Conservation (phyloP, 371 early-diverging fungal genomes). For the Mortierella sp. region DNA sequence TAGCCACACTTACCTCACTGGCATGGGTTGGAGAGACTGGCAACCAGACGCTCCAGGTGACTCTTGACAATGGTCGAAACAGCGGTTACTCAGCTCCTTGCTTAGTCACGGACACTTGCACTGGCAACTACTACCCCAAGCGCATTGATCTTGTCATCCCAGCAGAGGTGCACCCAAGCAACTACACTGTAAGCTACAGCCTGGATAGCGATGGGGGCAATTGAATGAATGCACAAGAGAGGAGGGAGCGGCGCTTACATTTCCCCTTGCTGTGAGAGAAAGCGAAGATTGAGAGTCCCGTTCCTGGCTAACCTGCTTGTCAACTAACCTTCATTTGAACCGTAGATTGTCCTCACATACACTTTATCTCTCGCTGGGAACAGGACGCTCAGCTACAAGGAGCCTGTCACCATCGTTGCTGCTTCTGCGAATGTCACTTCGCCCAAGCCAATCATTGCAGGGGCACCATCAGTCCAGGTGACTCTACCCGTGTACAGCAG, state of each 20-base stretch:
- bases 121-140: conserved; percentile 40
- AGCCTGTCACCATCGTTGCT: conserved; percentile 29
- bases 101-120: conserved; percentile 24
- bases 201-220: too few relatives aligned
- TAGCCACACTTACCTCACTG: conserved; percentile 37
- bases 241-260: too few relatives aligned
- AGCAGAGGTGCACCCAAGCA: conserved; percentile 18
- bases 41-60: conserved; percentile 42
- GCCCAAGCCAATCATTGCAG: conserved; percentile 5
- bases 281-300: neutral
- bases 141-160: conserved; percentile 40
- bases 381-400: conserved; percentile 21
- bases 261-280: neutral
- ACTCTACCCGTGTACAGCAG: conserved; percentile 31
- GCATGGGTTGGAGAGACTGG: conserved; percentile 29
- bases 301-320: neutral
- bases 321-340: neutral
- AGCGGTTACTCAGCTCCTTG: conserved; percentile 19
- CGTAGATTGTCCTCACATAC: conserved; percentile 37
- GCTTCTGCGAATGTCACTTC: conserved; percentile 28
- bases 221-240: too few relatives aligned
- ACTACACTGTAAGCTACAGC: conserved; percentile 36
- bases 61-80: conserved; percentile 34
- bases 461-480: conserved; percentile 23
- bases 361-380: conserved; percentile 15